Conservation (phyloP, 306 rosid genomes). For the Lotus japonicus region DNA sequence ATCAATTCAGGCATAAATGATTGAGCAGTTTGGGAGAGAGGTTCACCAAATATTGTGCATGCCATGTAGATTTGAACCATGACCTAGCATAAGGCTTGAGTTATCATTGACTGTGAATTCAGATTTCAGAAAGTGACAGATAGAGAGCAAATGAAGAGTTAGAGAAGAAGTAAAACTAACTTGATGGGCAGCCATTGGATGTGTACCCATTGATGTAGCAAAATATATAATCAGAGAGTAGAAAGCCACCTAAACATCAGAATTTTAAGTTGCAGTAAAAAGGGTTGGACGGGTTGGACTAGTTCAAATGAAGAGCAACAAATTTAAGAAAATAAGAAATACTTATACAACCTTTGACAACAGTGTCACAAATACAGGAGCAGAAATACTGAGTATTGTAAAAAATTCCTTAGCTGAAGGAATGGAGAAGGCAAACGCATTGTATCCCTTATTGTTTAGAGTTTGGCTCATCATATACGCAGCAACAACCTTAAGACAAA, state of each 20-base stretch:
- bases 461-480: conserved; percentile 60
- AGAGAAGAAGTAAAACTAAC: conserved; percentile 18
- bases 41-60: conserved; percentile 34
- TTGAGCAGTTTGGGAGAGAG: conserved; percentile 34
- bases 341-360: conserved; percentile 51
- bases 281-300: neutral
- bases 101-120: neutral
- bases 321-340: neutral
- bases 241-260: conserved; percentile 34
- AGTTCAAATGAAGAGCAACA: neutral
- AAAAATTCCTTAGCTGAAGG: conserved; percentile 52
- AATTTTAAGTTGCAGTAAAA: conserved; percentile 4
- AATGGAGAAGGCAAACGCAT: conserved; percentile 43
- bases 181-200: conserved; percentile 34
- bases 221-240: conserved; percentile 40
- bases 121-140: neutral
- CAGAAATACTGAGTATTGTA: conserved; percentile 46
- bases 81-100: conserved; percentile 25
- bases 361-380: conserved; percentile 66
- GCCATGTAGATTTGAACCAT: conserved; percentile 30
- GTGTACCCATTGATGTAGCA: conserved; percentile 35
- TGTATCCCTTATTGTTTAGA: conserved; percentile 58
- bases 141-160: neutral
- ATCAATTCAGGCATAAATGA: conserved; percentile 37
- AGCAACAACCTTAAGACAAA: conserved; percentile 49